A percentile compares a stretch with the other conserved stretches of the same genome.
Evolutionary conservation across 2,329 filamentous ascomycete species (phyloP).

Genomic region (Xylaria sp.): DNA sequence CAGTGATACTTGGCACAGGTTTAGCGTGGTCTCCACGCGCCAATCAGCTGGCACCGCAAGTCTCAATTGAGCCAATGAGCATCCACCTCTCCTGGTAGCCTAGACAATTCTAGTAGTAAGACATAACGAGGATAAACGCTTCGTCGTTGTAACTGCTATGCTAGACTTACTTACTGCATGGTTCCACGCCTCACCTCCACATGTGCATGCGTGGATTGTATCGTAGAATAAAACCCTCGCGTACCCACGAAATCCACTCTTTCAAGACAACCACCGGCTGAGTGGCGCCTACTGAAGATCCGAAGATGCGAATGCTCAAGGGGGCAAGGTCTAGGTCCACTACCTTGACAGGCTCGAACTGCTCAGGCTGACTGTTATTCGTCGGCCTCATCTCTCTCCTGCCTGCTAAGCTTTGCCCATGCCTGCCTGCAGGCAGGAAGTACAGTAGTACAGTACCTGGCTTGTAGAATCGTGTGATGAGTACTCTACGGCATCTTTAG

Average conservation of each 20-base stretch:
- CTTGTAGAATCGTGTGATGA: constrained; percentile 20
- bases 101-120: constrained; percentile 16
- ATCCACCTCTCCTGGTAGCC: neutral
- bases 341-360: constrained; percentile 21
- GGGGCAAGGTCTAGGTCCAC: constrained; percentile 21
- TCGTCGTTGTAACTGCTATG: neutral
- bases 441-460: constrained; percentile 21
- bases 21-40: neutral
- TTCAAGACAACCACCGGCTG: constrained; percentile 7
- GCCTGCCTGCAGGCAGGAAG: constrained; percentile 2
- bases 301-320: constrained; percentile 26
- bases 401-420: neutral
- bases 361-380: constrained; percentile 37
- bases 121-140: neutral
- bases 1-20: constrained; percentile 1
- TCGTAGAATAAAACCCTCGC: constrained; percentile 6
- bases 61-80: constrained; percentile 21
- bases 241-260: constrained; percentile 22
- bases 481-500: constrained; percentile 28
- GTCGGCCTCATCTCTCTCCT: constrained; percentile 18
- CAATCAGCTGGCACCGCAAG: constrained; percentile 8
- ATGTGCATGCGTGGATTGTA: constrained; percentile 13
- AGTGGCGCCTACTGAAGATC: constrained; percentile 25
- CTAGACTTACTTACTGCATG: neutral
- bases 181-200: constrained; percentile 12